Percentiles rank a stretch among this genome's conserved stretches.
Conservation (phyloP, 2,329 filamentous ascomycete genomes). For the Leptographium lundbergii region DNA sequence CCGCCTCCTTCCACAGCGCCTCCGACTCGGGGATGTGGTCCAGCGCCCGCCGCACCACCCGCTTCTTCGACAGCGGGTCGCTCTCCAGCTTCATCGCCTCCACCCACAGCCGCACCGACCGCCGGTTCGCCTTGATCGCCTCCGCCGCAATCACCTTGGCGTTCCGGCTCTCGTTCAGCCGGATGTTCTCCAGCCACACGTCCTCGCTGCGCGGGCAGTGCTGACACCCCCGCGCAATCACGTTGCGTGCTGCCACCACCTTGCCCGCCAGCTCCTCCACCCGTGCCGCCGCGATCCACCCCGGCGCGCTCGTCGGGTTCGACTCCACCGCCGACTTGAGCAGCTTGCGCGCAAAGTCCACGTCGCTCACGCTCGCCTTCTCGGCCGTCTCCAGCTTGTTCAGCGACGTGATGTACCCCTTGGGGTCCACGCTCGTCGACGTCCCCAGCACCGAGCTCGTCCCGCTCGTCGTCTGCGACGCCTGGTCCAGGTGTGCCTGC, state of each 20-base stretch:
- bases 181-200: slow-evolving; percentile 91
- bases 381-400: slow-evolving; percentile 70
- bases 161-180: slow-evolving; percentile 82
- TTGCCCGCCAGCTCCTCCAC: slow-evolving; percentile 89
- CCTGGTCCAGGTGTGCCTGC: slow-evolving; percentile 58
- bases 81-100: slow-evolving; percentile 89
- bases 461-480: slow-evolving; percentile 61
- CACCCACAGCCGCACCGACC: slow-evolving; percentile 82
- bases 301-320: slow-evolving; percentile 86
- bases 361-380: slow-evolving; percentile 80
- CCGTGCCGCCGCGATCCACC: slow-evolving; percentile 89
- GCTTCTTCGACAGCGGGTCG: slow-evolving; percentile 74
- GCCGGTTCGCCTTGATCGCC: slow-evolving; percentile 83
- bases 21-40: slow-evolving; percentile 92
- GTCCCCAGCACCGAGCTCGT: slow-evolving; percentile 63
- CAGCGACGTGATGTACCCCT: slow-evolving; percentile 88
- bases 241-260: slow-evolving; percentile 73
- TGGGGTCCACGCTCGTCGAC: slow-evolving; percentile 83
- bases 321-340: slow-evolving; percentile 97
- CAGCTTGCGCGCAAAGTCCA: slow-evolving; percentile 83
- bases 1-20: slow-evolving; percentile 93
- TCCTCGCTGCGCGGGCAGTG: slow-evolving; percentile 91
- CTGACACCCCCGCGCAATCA: slow-evolving; percentile 79
- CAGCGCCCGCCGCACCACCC: slow-evolving; percentile 80
- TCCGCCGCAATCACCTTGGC: slow-evolving; percentile 91